These are phyloP conservation scores for Auricularia auricula-judae DNA, from an alignment of 768 basidiomycete species.

Conservation along the genomic window DNA sequence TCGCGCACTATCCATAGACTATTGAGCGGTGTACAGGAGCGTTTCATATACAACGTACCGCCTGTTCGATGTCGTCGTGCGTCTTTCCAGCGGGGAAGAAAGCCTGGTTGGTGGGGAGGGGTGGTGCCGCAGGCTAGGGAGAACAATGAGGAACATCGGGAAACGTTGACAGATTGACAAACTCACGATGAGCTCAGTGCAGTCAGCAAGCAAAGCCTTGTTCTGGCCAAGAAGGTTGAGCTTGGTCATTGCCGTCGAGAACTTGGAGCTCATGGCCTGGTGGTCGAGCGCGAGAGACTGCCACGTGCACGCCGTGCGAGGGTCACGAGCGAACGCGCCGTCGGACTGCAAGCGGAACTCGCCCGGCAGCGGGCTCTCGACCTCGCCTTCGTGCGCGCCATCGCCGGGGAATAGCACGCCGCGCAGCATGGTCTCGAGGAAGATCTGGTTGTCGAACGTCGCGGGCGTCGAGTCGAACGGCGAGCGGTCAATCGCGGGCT, in stretches of 20 bases:
- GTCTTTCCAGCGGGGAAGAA: conserved; percentile 21
- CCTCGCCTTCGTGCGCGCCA: conserved; percentile 11
- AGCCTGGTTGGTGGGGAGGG: neutral
- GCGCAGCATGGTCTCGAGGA: conserved; percentile 8
- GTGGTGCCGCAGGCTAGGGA: neutral
- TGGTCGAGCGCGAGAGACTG: conserved; percentile 21
- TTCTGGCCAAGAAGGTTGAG: conserved; percentile 21
- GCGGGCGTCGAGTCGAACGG: neutral
- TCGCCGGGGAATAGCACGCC: conserved; percentile 6
- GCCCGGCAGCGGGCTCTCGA: conserved; percentile 16
- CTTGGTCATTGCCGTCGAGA: conserved; percentile 24
- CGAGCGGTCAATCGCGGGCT: neutral
- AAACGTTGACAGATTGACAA: neutral
- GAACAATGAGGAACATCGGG: neutral
- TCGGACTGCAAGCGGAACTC: conserved; percentile 21
- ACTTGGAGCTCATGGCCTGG: conserved; percentile 14
- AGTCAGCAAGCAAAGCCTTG: conserved; percentile 15
- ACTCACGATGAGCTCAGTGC: conserved; percentile 15
- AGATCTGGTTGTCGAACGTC: conserved; percentile 13
- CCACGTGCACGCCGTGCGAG: conserved; percentile 20
- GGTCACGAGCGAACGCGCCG: conserved; percentile 16
- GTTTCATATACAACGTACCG: neutral
- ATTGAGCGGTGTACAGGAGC: neutral
- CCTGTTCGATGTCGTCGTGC: conserved; percentile 17
- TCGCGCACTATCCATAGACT: neutral